Evolutionary conservation across 2,329 filamentous ascomycete species (phyloP), one percentile per base, ranked within the genome.

Genomic region (Nectriaceae sp.): DNA sequence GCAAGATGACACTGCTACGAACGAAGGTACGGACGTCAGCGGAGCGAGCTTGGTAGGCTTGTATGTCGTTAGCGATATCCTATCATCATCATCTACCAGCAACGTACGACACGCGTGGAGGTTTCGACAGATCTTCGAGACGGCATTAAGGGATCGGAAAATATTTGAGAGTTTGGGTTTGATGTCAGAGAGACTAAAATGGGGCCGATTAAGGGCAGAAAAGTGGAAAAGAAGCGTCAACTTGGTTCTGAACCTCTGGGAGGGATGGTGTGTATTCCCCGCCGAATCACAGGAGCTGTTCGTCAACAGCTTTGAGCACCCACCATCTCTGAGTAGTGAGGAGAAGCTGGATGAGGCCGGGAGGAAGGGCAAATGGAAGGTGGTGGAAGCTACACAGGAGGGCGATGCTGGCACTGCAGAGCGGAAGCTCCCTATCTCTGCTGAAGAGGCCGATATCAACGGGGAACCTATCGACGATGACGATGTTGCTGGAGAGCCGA

Each of bases 41-140:
- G 77, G 82, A 2, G 83, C 89, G 1, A 89, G 87, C 58, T 76
- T 96, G 2, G 85, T 96, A 18, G 92, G 83, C 2, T 76, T 97
- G 3, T 96, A 95, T 64, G 76, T 94, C 1, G 70, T 82, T 40
- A 83, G 76, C 65, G 92, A 97, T 65, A 87, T 96, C 39, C 77
- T 96, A 11, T 89, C 88, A 0, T 88, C 89, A 1, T 82, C 80
- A 0, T 89, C 87, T 1, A 90, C 85, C 10, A 88, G 87, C 54
- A 87, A 86, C 2, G 85, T 93, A 20, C 84, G 89, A 2, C 89
- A 92, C 65, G 89, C 89, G 3, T 96, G 91, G 89, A 86, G 90
- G 44, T 96, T 91, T 63, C 79, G 91, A 19, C 84, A 88, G 56
- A 77, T 93, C 3, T 90, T 96, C 53, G 90, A 95, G 65, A 75